A percentile compares a stretch with the other conserved stretches of the same genome.
phyloP scores from a whole-genome alignment of 2,329 filamentous ascomycete species.

The Exophiala bonariae region DNA sequence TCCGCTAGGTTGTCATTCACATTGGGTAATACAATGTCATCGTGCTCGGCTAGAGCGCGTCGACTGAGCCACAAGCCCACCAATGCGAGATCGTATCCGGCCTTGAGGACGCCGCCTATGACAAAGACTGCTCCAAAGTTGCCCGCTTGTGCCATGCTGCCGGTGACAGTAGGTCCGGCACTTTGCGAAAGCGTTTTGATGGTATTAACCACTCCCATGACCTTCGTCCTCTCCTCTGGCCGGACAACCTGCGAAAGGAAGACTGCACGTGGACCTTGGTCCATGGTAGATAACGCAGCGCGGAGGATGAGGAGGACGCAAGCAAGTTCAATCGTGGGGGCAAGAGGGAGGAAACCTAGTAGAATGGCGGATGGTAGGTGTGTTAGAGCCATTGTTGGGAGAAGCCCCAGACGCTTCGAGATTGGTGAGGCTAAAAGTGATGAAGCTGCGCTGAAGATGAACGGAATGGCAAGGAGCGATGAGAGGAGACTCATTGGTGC shows the following conservation, averaged over 20 bases:
- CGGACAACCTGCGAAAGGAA: conserved; percentile 67
- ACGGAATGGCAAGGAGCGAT: conserved; percentile 52
- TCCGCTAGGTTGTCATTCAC: too few relatives aligned
- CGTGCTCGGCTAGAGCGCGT: too few relatives aligned
- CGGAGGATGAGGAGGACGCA: conserved; percentile 63
- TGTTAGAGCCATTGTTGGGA: conserved; percentile 75
- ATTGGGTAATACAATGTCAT: too few relatives aligned
- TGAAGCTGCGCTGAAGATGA: conserved; percentile 49
- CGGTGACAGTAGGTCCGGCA: conserved; percentile 63
- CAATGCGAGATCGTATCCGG: conserved; percentile 62
- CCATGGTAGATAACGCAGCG: conserved; percentile 66
- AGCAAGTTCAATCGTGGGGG: conserved; percentile 53
- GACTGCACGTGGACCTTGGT: conserved; percentile 67
- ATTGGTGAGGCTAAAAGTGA: conserved; percentile 59
- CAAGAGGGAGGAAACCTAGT: conserved; percentile 62
- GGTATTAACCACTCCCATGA: conserved; percentile 70
- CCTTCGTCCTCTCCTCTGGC: conserved; percentile 66
- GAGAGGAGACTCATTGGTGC: background rate
- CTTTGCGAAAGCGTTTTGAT: conserved; percentile 66
- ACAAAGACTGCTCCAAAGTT: conserved; percentile 65
- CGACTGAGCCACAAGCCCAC: too few relatives aligned
- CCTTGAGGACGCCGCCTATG: conserved; percentile 63
- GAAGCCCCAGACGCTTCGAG: conserved; percentile 62
- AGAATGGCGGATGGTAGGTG: conserved; percentile 69
- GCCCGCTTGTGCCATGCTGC: conserved; percentile 57